Evolutionary conservation across 164 flowering plant genomes (phyloP).

Genomic region (Piper longum): DNA sequence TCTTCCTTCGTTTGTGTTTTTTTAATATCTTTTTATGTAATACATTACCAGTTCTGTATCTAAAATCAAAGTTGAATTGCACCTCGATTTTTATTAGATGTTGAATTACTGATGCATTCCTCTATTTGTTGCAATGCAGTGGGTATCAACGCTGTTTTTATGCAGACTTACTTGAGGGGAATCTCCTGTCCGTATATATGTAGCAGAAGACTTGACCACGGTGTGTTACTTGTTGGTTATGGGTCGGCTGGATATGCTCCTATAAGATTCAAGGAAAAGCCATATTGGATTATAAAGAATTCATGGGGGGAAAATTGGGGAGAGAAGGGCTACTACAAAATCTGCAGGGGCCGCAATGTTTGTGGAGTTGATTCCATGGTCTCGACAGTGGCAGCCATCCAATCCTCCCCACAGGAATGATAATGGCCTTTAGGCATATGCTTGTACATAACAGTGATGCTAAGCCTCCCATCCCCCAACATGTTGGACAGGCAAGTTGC

Average conservation of each 20-base stretch:
- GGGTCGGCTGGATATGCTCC: conserved; percentile 69
- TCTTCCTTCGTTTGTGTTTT: not conserved
- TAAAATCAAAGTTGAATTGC: no score
- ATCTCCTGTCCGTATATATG: conserved; percentile 94
- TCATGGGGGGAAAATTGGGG: conserved; percentile 95
- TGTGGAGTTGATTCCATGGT: conserved; percentile 96
- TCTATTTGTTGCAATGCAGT: conserved; percentile 40
- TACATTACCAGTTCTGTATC: no score
- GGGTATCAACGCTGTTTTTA: conserved; percentile 82
- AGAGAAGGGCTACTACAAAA: conserved; percentile 79
- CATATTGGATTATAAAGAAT: conserved; percentile 92
- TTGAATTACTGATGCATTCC: not conserved
- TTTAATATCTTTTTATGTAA: not conserved
- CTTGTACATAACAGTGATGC: not conserved
- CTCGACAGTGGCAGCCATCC: conserved; percentile 58
- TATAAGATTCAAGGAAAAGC: conserved; percentile 63
- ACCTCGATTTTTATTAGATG: not conserved
- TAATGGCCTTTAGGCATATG: not conserved
- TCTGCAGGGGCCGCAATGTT: conserved; percentile 76
- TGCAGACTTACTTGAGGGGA: conserved; percentile 85
- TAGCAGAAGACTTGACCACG: conserved; percentile 56
- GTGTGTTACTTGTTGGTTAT: conserved; percentile 79
- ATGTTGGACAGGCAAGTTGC: not conserved
- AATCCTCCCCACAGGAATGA: conserved; percentile 5
- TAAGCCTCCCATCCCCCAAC: not conserved